These are phyloP conservation scores for Cetradonia linearis DNA, from an alignment of 495 filamentous ascomycete genomes.

Conservation along the genomic window DNA sequence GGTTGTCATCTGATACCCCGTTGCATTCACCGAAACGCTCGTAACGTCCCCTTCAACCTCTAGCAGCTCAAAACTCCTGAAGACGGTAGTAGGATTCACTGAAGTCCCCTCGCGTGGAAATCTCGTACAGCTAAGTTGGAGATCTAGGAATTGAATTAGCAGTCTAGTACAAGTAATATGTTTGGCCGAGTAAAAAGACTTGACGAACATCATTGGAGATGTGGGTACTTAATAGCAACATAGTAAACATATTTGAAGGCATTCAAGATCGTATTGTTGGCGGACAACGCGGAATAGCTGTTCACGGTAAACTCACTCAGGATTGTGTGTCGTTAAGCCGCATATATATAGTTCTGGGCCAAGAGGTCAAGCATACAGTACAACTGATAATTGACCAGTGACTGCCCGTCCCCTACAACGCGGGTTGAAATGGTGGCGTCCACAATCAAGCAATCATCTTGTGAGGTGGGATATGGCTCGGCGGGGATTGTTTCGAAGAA, in stretches of 20 bases:
- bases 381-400: background rate
- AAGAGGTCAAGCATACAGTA: background rate
- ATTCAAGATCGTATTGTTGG: background rate
- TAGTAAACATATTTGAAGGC: background rate
- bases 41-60: background rate
- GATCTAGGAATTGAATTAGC: background rate
- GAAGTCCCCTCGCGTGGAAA: background rate
- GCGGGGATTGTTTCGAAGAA: constrained; percentile 5
- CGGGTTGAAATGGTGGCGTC: background rate
- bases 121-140: background rate
- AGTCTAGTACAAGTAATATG: too few species aligned
- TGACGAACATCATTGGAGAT: too few species aligned
- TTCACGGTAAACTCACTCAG: background rate
- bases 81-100: background rate
- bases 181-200: too few species aligned
- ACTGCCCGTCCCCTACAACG: background rate
- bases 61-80: background rate
- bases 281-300: background rate
- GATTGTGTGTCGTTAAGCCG: background rate
- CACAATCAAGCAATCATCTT: background rate
- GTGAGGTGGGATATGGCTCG: constrained; percentile 8
- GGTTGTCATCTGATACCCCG: background rate
- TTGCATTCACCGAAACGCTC: too few species aligned
- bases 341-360: background rate
- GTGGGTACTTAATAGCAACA: background rate